Evolutionary conservation across 2,329 filamentous ascomycete genomes (phyloP).

Genomic region (Alternaria longipes): DNA sequence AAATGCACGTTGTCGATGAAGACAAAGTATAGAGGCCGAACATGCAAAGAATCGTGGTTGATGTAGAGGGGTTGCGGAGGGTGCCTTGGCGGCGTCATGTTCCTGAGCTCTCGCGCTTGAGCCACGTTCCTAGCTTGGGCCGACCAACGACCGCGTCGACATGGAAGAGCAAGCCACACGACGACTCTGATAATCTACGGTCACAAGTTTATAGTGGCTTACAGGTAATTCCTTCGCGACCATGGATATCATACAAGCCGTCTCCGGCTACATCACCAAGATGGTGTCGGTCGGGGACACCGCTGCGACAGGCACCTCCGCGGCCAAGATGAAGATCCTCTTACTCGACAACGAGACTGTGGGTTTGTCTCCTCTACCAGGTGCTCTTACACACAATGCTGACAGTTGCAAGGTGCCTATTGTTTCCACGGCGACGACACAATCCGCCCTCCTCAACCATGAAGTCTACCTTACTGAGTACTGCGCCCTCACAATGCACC

Average conservation of each 20-base stretch:
- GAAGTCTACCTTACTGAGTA: conserved; percentile 96
- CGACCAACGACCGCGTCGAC: conserved; percentile 13
- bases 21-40: background rate
- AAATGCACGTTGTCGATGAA: background rate
- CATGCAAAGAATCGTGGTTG: background rate
- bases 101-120: conserved; percentile 12
- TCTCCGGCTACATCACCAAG: conserved; percentile 94
- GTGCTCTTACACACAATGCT: conserved; percentile 17
- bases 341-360: conserved; percentile 91
- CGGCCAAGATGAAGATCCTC: conserved; percentile 97
- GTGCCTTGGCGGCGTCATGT: conserved; percentile 5
- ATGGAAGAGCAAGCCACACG: conserved; percentile 11
- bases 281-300: conserved; percentile 88
- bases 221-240: background rate
- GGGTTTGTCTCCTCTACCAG: conserved; percentile 58
- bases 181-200: background rate
- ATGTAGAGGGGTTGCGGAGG: background rate
- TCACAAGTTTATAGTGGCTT: background rate
- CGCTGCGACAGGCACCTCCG: conserved; percentile 70
- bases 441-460: conserved; percentile 92
- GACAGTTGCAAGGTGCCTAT: conserved; percentile 72
- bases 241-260: conserved; percentile 95
- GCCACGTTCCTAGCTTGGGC: conserved; percentile 5
- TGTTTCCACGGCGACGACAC: conserved; percentile 92
- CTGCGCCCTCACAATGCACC: conserved; percentile 15